A percentile compares a stretch with the other conserved stretches of the same genome.
These are phyloP conservation scores for Microbotryum lychnidis-dioicae DNA, from an alignment of 1,284 basidiomycete species.

Conservation along the genomic window DNA sequence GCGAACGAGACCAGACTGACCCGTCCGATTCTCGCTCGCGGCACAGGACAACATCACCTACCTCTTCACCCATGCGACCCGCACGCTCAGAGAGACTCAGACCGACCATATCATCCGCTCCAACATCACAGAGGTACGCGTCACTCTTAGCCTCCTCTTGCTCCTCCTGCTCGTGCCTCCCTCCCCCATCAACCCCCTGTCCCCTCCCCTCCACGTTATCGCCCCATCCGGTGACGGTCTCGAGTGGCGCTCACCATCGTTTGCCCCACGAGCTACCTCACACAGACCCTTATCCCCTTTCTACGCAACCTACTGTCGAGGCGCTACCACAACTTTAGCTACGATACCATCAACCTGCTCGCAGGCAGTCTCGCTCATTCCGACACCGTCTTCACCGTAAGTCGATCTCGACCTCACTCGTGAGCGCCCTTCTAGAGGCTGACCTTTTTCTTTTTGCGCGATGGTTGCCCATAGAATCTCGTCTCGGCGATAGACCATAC, in stretches of 20 bases:
- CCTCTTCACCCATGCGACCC: slow-evolving; percentile 29
- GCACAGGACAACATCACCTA: slow-evolving; percentile 28
- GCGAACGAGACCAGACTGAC: too few relatives aligned
- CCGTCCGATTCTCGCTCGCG: neutral
- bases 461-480: slow-evolving; percentile 28
- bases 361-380: slow-evolving; percentile 31
- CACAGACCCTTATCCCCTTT: slow-evolving; percentile 28
- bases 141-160: too few relatives aligned
- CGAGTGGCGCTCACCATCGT: neutral
- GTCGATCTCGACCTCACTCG: neutral
- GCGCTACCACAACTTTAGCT: slow-evolving; percentile 25
- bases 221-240: neutral
- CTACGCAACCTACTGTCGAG: slow-evolving; percentile 20
- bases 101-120: slow-evolving; percentile 12
- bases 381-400: slow-evolving; percentile 32
- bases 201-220: neutral
- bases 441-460: neutral
- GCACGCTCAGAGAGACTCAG: slow-evolving; percentile 20
- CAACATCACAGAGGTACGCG: slow-evolving; percentile 28
- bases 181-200: neutral
- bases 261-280: neutral
- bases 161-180: too few relatives aligned
- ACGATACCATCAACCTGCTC: slow-evolving; percentile 31
- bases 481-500: slow-evolving; percentile 33
- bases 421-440: neutral